Percentiles rank a stretch among this genome's conserved stretches.
Evolutionary conservation across 768 basidiomycete genomes (phyloP).

Genomic region (Podaxis rugospora): DNA sequence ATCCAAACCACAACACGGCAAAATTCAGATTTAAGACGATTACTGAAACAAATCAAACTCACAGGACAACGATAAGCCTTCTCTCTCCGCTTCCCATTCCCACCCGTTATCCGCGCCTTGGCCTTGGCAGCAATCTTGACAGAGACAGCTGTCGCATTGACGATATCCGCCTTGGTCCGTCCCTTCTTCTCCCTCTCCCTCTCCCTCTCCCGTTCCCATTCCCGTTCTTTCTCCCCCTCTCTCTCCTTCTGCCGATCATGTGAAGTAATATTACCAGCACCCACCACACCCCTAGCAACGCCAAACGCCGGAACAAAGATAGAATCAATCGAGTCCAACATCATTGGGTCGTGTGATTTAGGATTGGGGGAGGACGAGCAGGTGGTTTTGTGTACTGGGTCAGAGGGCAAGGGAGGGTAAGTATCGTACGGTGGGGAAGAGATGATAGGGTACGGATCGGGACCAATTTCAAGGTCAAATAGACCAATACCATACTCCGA

Average conservation of each 20-base stretch:
- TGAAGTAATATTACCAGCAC: not conserved
- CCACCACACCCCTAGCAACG: not conserved
- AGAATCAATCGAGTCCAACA: conserved; percentile 1
- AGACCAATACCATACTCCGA: not conserved
- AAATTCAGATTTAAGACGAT: not conserved
- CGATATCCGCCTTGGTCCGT: conserved; percentile 5
- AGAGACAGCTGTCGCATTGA: conserved; percentile 11
- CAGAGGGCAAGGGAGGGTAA: not conserved
- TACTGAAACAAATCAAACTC: conserved; percentile 18
- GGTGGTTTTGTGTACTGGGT: not conserved
- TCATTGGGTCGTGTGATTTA: conserved; percentile 8
- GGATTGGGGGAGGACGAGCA: not conserved
- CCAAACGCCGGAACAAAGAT: not conserved
- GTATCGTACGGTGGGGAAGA: not conserved
- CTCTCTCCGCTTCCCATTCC: conserved; percentile 26
- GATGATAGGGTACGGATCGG: conserved; percentile 8
- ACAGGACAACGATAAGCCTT: conserved; percentile 49
- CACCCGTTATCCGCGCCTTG: conserved; percentile 6
- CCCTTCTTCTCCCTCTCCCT: conserved; percentile 4
- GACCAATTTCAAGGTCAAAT: conserved; percentile 1
- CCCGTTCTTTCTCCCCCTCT: not conserved
- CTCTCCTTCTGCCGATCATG: not conserved
- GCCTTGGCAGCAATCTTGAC: conserved; percentile 7
- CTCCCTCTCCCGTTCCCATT: not conserved
- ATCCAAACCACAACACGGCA: not conserved